Evolutionary conservation across 2,329 filamentous ascomycete genomes (phyloP), one percentile per base, ranked within the genome.

Genomic region (Aspergillus calidoustus): DNA sequence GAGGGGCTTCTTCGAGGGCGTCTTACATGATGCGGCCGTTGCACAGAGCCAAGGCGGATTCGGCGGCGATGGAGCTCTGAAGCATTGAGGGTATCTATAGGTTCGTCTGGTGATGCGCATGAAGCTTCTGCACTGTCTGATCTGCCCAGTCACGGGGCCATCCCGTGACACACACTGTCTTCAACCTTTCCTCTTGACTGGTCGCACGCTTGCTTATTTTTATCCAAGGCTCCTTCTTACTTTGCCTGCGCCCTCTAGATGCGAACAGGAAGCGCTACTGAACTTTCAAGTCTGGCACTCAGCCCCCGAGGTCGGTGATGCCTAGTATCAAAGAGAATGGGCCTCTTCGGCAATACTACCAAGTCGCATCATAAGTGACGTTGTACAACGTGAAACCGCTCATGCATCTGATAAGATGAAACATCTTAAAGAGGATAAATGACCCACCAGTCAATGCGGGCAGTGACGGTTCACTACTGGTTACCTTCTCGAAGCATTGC

Each of bases 1-100:
- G 19, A 55, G 54, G 17, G 6, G 11, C 4, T 4, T 30, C 22
- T 23, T 49, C 31, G 46, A 50, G 34, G 48, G 47, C 34, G n/a
- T n/a, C 30, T 34, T 55, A 52, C 51, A 46, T 46, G 51, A 60
- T 59, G 48, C 57, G 57, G 60, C 46, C 57, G 57, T 66, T 64
- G 59, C 60, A 62, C 65, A 67, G 62, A 61, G 54, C 63, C 53
- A 60, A 57, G 62, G 61, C 64, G 59, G 60, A 59, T 48, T 60
- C 62, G 49, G 22, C 17, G 31, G 17, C 25, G 19, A 23, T 34
- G 41, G 46, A 55, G 60, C 41, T 62, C 25, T 55, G 51, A 56
- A 49, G 56, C 56, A 51, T 30, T 46, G 43, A 43, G 57, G 19
- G 17, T 11, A 51, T 50, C 34, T n/a, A 57, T 31, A 53, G 48